Base-by-base conservation (phyloP, 1,139 yeast species). In the Wickerhamomyces sp. region DNA sequence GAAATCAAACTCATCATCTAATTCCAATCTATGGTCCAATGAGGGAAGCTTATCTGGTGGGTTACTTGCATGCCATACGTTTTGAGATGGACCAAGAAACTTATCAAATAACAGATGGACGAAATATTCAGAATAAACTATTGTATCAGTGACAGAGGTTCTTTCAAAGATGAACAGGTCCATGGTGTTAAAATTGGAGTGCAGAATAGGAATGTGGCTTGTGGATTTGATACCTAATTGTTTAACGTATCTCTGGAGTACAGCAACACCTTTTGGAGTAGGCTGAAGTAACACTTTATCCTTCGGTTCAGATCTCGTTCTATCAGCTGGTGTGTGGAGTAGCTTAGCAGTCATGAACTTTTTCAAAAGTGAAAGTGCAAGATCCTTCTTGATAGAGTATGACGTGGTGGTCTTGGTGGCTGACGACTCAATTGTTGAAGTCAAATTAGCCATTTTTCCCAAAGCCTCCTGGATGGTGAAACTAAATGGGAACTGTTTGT, bases 201-300 rank as follows among this genome's bases (percentile, higher is more conserved):
- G 49, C 9, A 87, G 51, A 11, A 86, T 68, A 1, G 57, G 38
- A 2, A 45, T 40, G 5, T 48, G 0, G 81, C 81, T 27, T 58
- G 55, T 44, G 12, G 57, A 55, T 29, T 61, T 64, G 38, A 81
- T 57, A 0, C 91, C 94, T 35, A 72, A 61, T 28, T 64, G 69
- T 34, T 64, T 62, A 43, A 82, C 78, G 53, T 79, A 87, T 11
- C 69, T 64, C 33, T 73, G 75, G 2, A 89, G 58, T 0, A 87
- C 55, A 0, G 88, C 78, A 5, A 87, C 75, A 1, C 97, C 98
- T 52, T 91, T 91, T 0, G 97, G 91, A 0, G 97, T 87, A 5
- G 96, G 95, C 51, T 89, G 97, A 23, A 88, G 54, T 4, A 63
- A 38, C 1, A 66, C 61, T 30, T 60, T 54, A 3, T 51, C 58